Base-by-base conservation (phyloP, 495 filamentous ascomycete genomes). In the Viridothelium virens region DNA sequence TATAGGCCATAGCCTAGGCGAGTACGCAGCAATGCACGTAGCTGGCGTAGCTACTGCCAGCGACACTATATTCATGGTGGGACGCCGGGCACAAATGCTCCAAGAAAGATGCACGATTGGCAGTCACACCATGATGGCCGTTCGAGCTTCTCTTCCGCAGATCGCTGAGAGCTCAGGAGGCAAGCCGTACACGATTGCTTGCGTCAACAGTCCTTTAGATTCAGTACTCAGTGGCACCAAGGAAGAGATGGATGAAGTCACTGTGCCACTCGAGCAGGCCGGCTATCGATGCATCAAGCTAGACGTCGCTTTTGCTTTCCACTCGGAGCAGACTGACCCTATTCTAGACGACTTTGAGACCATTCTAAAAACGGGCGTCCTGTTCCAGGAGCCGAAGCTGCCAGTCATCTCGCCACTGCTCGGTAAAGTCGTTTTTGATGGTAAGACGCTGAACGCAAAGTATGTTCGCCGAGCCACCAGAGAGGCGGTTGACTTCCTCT, bases 251-350 rank as follows among this genome's bases (percentile, higher is more conserved):
- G 33, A 67, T 7, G 62, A 12, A 25, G 37, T 74, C 0, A 37
- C 36, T 1, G 59, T 66, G 9, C 37, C 39, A 11, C 63, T 77
- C 2, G 14, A 65, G 16, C 25, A 46, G 0, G 44, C 66, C 2
- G 71, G 72, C 10, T 31, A 71, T 18, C 72, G 73, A 63, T 68
- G 56, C 3, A 68, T 83, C 0, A 85, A 84, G 67, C 81, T 94
- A 2, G 83, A 86, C 44, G 84, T 92, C 14, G 87, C 88, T 34
- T 93, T 86, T 65, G 91, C 90, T 12, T 94, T 91, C 81, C 91
- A 95, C 74, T 89, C 90, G 2, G 79, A 84, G 0, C 91, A 93
- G 70, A 85, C 92, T 33, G 87, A 92, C 16, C 81, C 87, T 31
- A 89, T 94, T 36, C 75, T 92, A 5, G 82, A 86, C 5, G 79